Evolutionary conservation across 1,284 basidiomycete genomes (phyloP), one percentile per base, ranked within the genome.

Genomic region (Ustilago xerochloae): DNA sequence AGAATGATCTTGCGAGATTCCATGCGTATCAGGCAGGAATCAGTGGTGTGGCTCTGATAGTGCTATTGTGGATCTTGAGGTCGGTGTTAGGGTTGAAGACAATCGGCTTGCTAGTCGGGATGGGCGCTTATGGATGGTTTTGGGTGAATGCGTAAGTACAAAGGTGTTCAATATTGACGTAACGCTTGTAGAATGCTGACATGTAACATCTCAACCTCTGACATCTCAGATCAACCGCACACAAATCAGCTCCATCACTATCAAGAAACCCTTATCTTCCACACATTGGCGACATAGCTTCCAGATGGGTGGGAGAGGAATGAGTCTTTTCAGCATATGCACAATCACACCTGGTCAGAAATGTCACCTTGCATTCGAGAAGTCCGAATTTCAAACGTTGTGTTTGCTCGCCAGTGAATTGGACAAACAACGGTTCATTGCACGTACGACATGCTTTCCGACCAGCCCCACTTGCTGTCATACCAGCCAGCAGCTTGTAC

Each of bases 91-190:
- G 79, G 15, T 64, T 79, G 57, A 74, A 81, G 39, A 77, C 78
- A 10, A 68, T 81, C 18, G 75, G 78, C 12, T 49, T 81, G 52
- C 59, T 81, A 38, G 56, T 80, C 1, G 72, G 69, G 10, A 81
- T 81, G 79, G 79, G 64, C 35, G 58, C 65, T 3, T 65, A 72
- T 16, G 79, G 79, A n/a, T 80, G 75, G 68, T 78, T 69, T 54
- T 81, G 79, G 79, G 77, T 81, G 54, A 78, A 78, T 56, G 78
- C 68, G 78, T 81, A 65, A 70, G 78, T 79, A 6, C 22, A 20
- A 39, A 15, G 13, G 2, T n/a, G 13, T 8, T 16, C 38, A n/a
- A 8, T 15, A 39, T 39, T 39, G 13, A n/a, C 8, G n/a, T 39
- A 18, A 24, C n/a, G 2, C 8, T 18, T 18, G 8, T n/a, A 39